A percentile compares a stretch with the other conserved stretches of the same genome.
phyloP scores from a whole-genome alignment of 352 stramenopile genomes.

The Phytophthora nicotianae region DNA sequence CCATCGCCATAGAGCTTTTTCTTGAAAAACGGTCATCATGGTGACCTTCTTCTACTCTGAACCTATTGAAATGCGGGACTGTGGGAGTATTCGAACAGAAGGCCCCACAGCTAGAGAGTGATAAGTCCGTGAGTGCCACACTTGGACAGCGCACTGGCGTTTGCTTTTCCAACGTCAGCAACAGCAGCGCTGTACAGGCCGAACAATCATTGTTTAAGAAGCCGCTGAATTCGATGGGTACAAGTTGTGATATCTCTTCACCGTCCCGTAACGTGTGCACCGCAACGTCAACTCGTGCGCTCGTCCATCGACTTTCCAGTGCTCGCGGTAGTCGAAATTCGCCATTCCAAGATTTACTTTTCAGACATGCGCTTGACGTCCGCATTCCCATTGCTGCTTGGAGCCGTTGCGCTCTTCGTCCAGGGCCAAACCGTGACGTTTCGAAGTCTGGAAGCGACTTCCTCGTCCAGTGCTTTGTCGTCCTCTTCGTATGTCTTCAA shows the following conservation, averaged over 20 bases:
- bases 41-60: slow-evolving; percentile 1
- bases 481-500: slow-evolving; percentile 32
- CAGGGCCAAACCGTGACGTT: slow-evolving; percentile 18
- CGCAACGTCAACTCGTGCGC: slow-evolving; percentile 18
- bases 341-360: slow-evolving; percentile 19
- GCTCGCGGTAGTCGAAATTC: not conserved
- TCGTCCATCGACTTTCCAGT: slow-evolving; percentile 11
- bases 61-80: slow-evolving; percentile 5
- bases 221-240: slow-evolving; percentile 18
- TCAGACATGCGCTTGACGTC: slow-evolving; percentile 7
- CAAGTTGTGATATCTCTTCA: slow-evolving; percentile 27
- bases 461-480: not conserved
- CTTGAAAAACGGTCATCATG: too few species aligned
- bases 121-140: not conserved
- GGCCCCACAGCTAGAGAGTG: slow-evolving; percentile 1
- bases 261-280: slow-evolving; percentile 1
- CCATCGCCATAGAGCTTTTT: too few species aligned
- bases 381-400: not conserved
- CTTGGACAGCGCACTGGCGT: not conserved
- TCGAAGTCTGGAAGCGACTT: slow-evolving; percentile 20
- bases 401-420: not conserved
- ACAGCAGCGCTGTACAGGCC: not conserved
- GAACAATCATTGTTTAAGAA: slow-evolving; percentile 3
- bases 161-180: not conserved
- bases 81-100: slow-evolving; percentile 1